phyloP scores from a whole-genome alignment of 2,329 filamentous ascomycete genomes.

The Periglandula ipomoeae region DNA sequence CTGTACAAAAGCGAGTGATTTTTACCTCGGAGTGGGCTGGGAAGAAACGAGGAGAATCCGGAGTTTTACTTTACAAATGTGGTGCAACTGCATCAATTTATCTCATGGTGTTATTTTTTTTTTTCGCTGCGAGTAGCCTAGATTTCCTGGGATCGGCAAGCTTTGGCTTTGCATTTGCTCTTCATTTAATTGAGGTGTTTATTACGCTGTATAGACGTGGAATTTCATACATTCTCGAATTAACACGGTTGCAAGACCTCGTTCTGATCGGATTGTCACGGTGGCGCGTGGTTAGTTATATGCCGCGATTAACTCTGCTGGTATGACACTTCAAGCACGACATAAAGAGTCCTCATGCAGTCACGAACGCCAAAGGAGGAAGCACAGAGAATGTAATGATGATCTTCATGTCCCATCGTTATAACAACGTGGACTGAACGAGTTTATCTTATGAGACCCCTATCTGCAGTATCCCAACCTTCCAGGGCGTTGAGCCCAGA shows the following conservation, averaged over 20 bases:
- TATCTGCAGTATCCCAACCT: not conserved
- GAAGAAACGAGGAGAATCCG: not conserved
- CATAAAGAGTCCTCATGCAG: too few species aligned
- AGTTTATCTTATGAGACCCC: not conserved
- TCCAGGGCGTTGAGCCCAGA: slow-evolving; percentile 18
- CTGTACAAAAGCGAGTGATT: not conserved
- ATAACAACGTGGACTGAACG: not conserved
- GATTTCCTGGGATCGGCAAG: too few species aligned
- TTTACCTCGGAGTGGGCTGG: not conserved
- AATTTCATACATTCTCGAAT: too few species aligned
- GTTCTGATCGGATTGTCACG: too few species aligned
- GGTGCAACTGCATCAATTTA: not conserved
- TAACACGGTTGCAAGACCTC: too few species aligned
- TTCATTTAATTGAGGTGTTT: slow-evolving; percentile 3
- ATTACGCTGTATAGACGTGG: not conserved
- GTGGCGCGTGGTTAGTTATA: too few species aligned
- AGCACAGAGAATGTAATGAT: too few species aligned
- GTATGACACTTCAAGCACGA: too few species aligned
- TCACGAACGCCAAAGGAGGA: too few species aligned
- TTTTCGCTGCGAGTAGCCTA: not conserved
- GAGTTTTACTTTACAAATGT: not conserved
- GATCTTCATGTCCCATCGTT: too few species aligned
- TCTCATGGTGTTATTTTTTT: slow-evolving; percentile 1
- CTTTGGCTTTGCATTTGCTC: not conserved
- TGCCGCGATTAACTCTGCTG: too few species aligned